These are phyloP conservation scores for Arthroderma sp. DNA, from an alignment of 2,329 filamentous ascomycete species.

Conservation along the genomic window DNA sequence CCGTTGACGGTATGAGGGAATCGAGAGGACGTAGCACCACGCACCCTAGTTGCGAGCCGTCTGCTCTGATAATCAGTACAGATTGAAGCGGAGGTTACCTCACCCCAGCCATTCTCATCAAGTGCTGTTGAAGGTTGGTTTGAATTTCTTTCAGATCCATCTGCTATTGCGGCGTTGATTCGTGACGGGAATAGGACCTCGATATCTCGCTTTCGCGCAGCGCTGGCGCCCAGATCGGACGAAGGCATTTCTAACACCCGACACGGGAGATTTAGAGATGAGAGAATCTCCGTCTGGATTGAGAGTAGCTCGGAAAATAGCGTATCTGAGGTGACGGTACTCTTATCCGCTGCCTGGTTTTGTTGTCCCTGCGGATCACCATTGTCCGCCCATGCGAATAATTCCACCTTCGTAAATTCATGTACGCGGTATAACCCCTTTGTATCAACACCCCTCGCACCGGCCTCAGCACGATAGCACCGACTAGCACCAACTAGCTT, in stretches of 20 bases:
- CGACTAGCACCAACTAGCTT: constrained; percentile 74
- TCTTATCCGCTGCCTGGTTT: constrained; percentile 3
- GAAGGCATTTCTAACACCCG: constrained; percentile 88
- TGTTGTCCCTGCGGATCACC: background rate
- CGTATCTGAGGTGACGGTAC: constrained; percentile 21
- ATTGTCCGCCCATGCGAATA: constrained; percentile 73
- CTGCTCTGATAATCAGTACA: constrained; percentile 92
- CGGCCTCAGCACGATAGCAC: constrained; percentile 93
- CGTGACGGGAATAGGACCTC: constrained; percentile 83
- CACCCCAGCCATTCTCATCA: constrained; percentile 57
- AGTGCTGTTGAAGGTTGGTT: background rate
- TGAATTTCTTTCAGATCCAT: background rate
- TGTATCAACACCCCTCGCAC: constrained; percentile 74
- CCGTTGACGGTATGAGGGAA: constrained; percentile 91
- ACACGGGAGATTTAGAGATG: constrained; percentile 64
- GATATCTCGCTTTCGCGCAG: constrained; percentile 77
- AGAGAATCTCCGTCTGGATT: constrained; percentile 74
- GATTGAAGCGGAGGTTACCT: constrained; percentile 78
- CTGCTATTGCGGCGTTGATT: background rate
- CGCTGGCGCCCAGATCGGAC: constrained; percentile 76
- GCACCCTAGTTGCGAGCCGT: constrained; percentile 62
- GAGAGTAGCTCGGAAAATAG: constrained; percentile 75
- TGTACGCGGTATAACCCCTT: constrained; percentile 95
- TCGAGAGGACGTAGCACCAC: constrained; percentile 36
- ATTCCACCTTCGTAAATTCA: constrained; percentile 96